phyloP scores from a whole-genome alignment of 805 yeast genomes.

The Kuraishia hungarica region DNA sequence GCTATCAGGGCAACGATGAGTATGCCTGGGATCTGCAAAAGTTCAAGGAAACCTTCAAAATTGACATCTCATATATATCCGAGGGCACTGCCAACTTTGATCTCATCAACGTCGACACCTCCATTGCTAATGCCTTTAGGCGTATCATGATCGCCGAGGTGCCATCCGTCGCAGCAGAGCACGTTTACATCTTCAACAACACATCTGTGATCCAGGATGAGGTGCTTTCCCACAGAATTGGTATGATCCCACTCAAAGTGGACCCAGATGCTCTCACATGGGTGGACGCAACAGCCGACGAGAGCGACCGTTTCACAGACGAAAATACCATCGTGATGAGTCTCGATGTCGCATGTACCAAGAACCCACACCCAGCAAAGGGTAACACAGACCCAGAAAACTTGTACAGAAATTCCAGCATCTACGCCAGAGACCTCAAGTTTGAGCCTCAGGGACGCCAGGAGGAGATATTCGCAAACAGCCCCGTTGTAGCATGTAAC shows the following conservation, averaged over 20 bases:
- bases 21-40: conserved; percentile 78
- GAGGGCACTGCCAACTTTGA: conserved; percentile 82
- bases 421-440: conserved; percentile 82
- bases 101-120: conserved; percentile 77
- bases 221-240: conserved; percentile 91
- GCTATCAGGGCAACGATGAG: conserved; percentile 55
- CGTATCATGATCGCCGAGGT: conserved; percentile 96
- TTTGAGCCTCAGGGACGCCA: conserved; percentile 93
- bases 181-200: conserved; percentile 83
- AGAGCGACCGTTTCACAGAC: conserved; percentile 66
- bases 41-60: conserved; percentile 60
- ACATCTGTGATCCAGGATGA: conserved; percentile 97
- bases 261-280: conserved; percentile 86
- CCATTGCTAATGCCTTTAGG: conserved; percentile 93
- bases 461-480: conserved; percentile 53
- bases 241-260: conserved; percentile 81
- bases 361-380: conserved; percentile 75
- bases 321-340: conserved; percentile 83
- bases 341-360: conserved; percentile 75
- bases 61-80: conserved; percentile 55
- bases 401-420: conserved; percentile 73
- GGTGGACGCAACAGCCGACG: conserved; percentile 62
- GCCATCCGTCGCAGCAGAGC: conserved; percentile 92
- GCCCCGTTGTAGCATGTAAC: conserved; percentile 69
- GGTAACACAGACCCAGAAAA: conserved; percentile 76